A percentile compares a stretch with the other conserved stretches of the same genome.
These are phyloP conservation scores for Lumnitzera racemosa DNA, from an alignment of 345 rosid species.

Conservation along the genomic window DNA sequence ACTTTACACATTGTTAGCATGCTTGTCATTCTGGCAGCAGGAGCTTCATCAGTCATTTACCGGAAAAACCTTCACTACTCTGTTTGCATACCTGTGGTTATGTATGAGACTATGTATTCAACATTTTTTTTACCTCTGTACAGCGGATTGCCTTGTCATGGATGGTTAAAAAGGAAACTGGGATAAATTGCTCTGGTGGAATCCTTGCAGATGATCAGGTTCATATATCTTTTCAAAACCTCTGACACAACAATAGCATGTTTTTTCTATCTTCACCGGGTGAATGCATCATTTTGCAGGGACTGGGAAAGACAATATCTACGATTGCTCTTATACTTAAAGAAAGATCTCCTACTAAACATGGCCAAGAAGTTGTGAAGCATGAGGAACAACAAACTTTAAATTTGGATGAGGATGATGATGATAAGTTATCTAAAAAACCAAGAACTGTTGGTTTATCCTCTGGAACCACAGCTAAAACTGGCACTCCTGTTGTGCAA, in stretches of 20 bases:
- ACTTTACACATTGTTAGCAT: too few species aligned
- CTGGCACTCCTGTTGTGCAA: conserved; percentile 19
- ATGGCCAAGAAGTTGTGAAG: conserved; percentile 23
- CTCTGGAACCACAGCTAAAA: conserved; percentile 14
- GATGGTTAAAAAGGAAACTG: conserved; percentile 88
- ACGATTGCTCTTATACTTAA: conserved; percentile 91
- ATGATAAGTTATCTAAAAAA: conserved; percentile 21
- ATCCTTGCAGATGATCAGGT: conserved; percentile 99
- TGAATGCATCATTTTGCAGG: conserved; percentile 43
- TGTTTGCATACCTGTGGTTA: too few species aligned
- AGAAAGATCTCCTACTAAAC: conserved; percentile 54
- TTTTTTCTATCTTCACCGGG: neutral
- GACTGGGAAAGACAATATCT: conserved; percentile 89
- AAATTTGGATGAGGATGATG: conserved; percentile 68
- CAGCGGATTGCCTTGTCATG: conserved; percentile 95
- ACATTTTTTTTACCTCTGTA: neutral
- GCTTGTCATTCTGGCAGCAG: too few species aligned
- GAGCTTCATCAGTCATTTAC: too few species aligned
- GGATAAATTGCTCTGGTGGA: conserved; percentile 74
- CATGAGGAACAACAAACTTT: conserved; percentile 46
- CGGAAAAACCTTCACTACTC: too few species aligned
- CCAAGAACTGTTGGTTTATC: conserved; percentile 7
- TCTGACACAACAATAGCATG: neutral
- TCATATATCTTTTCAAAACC: conserved; percentile 3
- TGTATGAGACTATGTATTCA: too few species aligned